These are phyloP conservation scores for Calonectria crousiana DNA, from an alignment of 2,329 filamentous ascomycete genomes.

Conservation along the genomic window DNA sequence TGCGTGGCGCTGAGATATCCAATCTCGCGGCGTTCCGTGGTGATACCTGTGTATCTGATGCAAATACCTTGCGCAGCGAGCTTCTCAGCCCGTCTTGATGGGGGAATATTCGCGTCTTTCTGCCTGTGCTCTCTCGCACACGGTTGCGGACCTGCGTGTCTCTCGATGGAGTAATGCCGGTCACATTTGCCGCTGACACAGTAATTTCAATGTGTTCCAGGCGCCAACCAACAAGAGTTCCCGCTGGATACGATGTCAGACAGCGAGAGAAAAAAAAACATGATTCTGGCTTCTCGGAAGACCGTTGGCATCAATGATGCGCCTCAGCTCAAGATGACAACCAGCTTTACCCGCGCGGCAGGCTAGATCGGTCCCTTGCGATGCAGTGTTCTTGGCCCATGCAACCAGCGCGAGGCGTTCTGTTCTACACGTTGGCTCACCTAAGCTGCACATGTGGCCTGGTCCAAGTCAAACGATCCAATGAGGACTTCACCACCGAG, in stretches of 20 bases:
- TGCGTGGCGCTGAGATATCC: background rate
- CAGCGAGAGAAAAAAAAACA: background rate
- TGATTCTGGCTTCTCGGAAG: background rate
- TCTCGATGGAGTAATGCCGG: background rate
- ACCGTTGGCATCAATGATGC: background rate
- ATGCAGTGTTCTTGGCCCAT: no score
- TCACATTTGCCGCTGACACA: background rate
- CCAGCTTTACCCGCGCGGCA: background rate
- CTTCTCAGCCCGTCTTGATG: background rate
- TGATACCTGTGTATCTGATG: background rate
- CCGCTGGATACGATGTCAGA: background rate
- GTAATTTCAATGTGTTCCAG: background rate
- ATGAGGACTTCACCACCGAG: background rate
- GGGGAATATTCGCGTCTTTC: background rate
- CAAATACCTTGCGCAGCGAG: background rate
- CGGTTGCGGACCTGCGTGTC: no score
- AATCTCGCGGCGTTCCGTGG: background rate
- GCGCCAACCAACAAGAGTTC: background rate
- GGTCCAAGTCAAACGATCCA: background rate
- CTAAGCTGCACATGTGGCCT: conserved; percentile 12
- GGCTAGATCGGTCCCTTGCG: background rate
- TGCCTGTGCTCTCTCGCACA: background rate
- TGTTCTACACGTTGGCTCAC: conserved; percentile 7
- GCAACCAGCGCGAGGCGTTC: background rate
- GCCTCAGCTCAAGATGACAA: background rate